A percentile compares a stretch with the other conserved stretches of the same genome.
Evolutionary conservation across 140 eudicot species (phyloP).

Genomic region (Erigeron philadelphicus): DNA sequence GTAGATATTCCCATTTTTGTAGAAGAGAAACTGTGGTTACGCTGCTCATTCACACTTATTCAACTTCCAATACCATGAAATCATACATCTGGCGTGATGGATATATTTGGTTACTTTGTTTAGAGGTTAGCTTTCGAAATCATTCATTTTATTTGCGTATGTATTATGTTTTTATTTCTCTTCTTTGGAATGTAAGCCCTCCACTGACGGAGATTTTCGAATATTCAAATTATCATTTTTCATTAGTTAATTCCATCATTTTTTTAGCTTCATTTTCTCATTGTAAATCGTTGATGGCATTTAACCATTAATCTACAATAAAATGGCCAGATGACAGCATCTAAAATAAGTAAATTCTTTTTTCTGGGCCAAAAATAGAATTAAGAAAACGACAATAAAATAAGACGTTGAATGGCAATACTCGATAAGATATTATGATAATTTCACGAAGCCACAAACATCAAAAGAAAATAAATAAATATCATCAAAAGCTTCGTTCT

Average conservation of each 20-base stretch:
- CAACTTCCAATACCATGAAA: neutral
- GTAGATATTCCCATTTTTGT: conserved; percentile 22
- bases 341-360: neutral
- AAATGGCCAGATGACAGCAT: neutral
- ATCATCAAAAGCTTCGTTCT: too few species aligned
- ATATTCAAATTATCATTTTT: neutral
- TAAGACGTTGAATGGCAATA: too few species aligned
- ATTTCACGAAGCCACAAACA: neutral
- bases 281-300: neutral
- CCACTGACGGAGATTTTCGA: neutral
- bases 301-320: neutral
- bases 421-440: neutral
- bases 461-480: too few species aligned
- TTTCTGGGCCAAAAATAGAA: neutral
- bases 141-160: neutral
- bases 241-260: neutral
- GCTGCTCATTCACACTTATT: neutral
- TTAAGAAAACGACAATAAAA: too few species aligned
- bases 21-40: conserved; percentile 2
- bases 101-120: neutral
- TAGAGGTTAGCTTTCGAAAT: conserved; percentile 20
- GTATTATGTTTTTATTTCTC: neutral
- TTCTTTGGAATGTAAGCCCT: conserved; percentile 21
- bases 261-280: neutral
- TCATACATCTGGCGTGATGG: neutral